Percentiles rank a stretch among this genome's conserved stretches.
Evolutionary conservation across 2,329 filamentous ascomycete genomes (phyloP).

Genomic region (Lecanicillium sp.): DNA sequence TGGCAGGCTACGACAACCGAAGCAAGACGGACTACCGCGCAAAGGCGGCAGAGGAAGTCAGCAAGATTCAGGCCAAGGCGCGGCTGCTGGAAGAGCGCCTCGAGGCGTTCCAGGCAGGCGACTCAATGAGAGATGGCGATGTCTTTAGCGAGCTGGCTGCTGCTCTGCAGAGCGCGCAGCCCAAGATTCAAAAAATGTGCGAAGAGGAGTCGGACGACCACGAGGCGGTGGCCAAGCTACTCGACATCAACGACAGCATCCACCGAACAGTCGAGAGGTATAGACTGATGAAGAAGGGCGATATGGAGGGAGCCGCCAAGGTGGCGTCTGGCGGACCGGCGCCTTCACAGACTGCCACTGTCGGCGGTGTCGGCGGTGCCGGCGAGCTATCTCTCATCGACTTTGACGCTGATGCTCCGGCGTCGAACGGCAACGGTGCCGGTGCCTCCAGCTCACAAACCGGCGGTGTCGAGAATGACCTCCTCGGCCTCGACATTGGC

Average conservation of each 20-base stretch:
- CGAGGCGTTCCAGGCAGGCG: slow-evolving; percentile 73
- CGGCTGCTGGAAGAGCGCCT: slow-evolving; percentile 87
- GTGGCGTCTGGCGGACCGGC: slow-evolving; percentile 69
- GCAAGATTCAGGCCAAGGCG: slow-evolving; percentile 93
- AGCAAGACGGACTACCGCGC: slow-evolving; percentile 97
- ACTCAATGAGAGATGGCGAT: slow-evolving; percentile 62
- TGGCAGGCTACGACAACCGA: slow-evolving; percentile 94
- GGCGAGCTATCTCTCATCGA: slow-evolving; percentile 89
- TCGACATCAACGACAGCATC: slow-evolving; percentile 99
- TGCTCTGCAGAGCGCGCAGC: slow-evolving; percentile 85
- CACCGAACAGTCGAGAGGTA: slow-evolving; percentile 93
- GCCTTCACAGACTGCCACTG: slow-evolving; percentile 51
- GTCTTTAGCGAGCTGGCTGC: slow-evolving; percentile 79
- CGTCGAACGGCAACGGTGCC: slow-evolving; percentile 39
- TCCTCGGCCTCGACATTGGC: slow-evolving; percentile 79
- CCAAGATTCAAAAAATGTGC: slow-evolving; percentile 99
- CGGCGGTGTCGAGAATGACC: slow-evolving; percentile 76
- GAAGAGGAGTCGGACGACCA: slow-evolving; percentile 97
- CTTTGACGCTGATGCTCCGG: slow-evolving; percentile 61
- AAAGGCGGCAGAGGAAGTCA: slow-evolving; percentile 92
- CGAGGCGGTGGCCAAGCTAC: slow-evolving; percentile 87
- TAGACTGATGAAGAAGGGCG: slow-evolving; percentile 91
- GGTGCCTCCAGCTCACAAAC: slow-evolving; percentile 37
- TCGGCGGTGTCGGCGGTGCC: slow-evolving; percentile 14
- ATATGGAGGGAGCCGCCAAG: slow-evolving; percentile 73